Conservation (phyloP, 345 rosid genomes). For the Cardamine occulta region DNA sequence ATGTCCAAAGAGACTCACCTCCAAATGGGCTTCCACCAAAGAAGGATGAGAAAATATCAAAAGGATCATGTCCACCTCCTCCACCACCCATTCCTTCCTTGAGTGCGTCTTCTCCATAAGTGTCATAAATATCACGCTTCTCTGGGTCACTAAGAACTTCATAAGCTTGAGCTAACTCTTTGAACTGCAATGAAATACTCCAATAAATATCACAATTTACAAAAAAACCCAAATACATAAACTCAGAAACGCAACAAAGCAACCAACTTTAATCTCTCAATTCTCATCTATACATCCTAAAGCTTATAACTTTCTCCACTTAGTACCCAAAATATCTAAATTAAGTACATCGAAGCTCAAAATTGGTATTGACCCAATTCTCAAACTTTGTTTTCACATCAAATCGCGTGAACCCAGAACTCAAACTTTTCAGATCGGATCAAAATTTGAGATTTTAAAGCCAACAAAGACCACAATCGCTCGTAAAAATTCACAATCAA, state of each 20-base stretch:
- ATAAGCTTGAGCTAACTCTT: slow-evolving; percentile 89
- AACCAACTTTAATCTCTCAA: background rate
- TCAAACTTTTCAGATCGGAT: slow-evolving; percentile 23
- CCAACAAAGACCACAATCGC: background rate
- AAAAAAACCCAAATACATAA: background rate
- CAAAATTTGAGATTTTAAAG: background rate
- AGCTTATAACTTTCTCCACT: background rate
- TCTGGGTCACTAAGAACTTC: slow-evolving; percentile 89
- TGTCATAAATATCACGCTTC: slow-evolving; percentile 84
- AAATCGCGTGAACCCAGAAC: background rate
- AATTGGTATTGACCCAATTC: background rate
- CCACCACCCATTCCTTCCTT: slow-evolving; percentile 94
- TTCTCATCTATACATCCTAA: background rate
- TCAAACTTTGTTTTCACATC: background rate
- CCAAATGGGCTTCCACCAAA: slow-evolving; percentile 77
- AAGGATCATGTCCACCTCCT: slow-evolving; percentile 73
- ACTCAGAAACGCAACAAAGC: background rate
- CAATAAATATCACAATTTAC: background rate
- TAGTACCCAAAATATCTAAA: background rate
- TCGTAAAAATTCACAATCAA: background rate
- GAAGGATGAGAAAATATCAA: slow-evolving; percentile 81
- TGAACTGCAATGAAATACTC: slow-evolving; percentile 54
- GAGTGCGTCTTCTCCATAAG: slow-evolving; percentile 87
- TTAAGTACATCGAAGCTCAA: background rate
- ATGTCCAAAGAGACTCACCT: slow-evolving; percentile 39